These are phyloP conservation scores for Annulohypoxylon nitens DNA, from an alignment of 495 filamentous ascomycete species.

Conservation along the genomic window DNA sequence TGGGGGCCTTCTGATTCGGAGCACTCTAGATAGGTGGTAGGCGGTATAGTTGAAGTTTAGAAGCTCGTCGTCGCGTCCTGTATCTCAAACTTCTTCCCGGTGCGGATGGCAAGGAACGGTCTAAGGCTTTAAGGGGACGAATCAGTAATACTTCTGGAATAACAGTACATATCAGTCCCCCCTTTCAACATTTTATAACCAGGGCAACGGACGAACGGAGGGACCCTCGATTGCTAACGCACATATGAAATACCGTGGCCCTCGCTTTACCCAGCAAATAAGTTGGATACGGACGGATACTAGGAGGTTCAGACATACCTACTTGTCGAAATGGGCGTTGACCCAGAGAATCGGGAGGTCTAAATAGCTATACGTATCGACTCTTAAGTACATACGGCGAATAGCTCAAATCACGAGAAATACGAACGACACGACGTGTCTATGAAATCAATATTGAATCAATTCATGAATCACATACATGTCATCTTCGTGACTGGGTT, in stretches of 20 bases:
- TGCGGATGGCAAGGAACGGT: constrained; percentile 8
- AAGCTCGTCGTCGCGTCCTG: constrained; percentile 22
- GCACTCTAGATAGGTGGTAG: constrained; percentile 30
- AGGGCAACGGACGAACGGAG: not conserved
- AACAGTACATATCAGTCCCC: constrained; percentile 25
- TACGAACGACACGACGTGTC: constrained; percentile 2
- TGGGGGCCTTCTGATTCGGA: constrained; percentile 24
- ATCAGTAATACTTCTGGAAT: constrained; percentile 31
- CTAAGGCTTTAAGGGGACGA: constrained; percentile 6
- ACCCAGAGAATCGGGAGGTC: not conserved
- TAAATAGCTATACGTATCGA: not conserved
- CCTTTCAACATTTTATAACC: not conserved
- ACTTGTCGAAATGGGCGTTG: not conserved
- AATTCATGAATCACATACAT: not conserved
- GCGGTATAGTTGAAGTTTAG: constrained; percentile 20
- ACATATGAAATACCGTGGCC: not conserved
- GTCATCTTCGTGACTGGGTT: not conserved
- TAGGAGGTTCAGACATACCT: not conserved
- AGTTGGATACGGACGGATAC: not conserved
- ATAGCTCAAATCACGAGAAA: not conserved
- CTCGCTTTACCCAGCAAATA: not conserved
- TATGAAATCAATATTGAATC: not conserved
- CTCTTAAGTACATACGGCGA: not conserved
- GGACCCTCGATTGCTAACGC: not conserved
- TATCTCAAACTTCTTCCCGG: constrained; percentile 24